Evolutionary conservation across 495 filamentous ascomycete genomes (phyloP).

Genomic region (Thermochaetoides thermophila): DNA sequence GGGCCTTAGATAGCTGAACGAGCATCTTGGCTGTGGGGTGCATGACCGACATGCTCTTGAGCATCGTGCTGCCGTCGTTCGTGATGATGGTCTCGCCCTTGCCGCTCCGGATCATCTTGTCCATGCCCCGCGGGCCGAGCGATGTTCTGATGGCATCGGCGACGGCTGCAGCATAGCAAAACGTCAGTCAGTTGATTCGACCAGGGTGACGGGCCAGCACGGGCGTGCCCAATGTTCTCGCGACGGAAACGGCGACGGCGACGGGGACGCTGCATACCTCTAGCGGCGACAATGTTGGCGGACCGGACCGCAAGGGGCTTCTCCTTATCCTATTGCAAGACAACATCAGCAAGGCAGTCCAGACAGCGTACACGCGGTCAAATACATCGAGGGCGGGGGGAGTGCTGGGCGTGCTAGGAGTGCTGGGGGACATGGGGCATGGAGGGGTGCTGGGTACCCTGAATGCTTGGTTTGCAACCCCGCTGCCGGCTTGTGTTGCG

Average conservation of each 20-base stretch:
- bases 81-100: conserved; percentile 97
- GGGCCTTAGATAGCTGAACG: conserved; percentile 88
- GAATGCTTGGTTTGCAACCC: conserved; percentile 59
- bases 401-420: no score
- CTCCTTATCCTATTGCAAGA: conserved; percentile 66
- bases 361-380: conserved; percentile 1
- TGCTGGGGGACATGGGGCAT: no score
- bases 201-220: neutral
- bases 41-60: conserved; percentile 97
- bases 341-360: no score
- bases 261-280: conserved; percentile 72
- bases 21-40: conserved; percentile 98
- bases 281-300: conserved; percentile 86
- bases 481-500: conserved; percentile 35
- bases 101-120: conserved; percentile 98
- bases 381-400: conserved; percentile 3
- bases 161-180: conserved; percentile 59
- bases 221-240: conserved; percentile 2
- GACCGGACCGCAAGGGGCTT: conserved; percentile 94
- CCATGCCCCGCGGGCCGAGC: conserved; percentile 54
- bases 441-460: no score
- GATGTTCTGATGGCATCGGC: conserved; percentile 88
- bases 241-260: no score
- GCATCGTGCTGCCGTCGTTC: conserved; percentile 97
- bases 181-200: conserved; percentile 4